Percentiles rank a stretch among this genome's conserved stretches.
These are phyloP conservation scores for Protomyces inouyei DNA, from an alignment of 1,139 yeast genomes.

Conservation along the genomic window DNA sequence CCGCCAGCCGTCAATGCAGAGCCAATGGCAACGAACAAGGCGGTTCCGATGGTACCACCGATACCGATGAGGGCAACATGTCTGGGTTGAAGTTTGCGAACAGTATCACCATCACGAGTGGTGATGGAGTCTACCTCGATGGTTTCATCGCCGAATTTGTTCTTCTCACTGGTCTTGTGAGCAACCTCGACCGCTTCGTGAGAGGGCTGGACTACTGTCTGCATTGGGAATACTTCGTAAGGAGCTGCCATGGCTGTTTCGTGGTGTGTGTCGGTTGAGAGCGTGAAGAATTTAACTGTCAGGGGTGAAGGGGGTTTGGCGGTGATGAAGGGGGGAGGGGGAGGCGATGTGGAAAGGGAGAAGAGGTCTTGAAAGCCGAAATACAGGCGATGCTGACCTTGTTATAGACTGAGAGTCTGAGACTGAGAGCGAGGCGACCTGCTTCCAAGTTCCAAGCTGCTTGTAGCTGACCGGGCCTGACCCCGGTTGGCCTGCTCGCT, in stretches of 20 bases:
- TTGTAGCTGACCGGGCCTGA: too few relatives aligned
- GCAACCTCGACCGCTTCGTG: slow-evolving; percentile 2
- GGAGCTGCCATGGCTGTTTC: neutral
- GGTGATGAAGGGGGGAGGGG: neutral
- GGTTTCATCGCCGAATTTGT: neutral
- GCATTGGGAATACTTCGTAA: neutral
- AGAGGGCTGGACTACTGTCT: neutral
- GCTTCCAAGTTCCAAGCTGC: too few relatives aligned
- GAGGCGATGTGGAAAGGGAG: neutral
- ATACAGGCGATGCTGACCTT: too few relatives aligned
- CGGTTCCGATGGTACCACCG: slow-evolving; percentile 52
- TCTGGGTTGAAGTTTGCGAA: slow-evolving; percentile 45
- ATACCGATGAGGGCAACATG: slow-evolving; percentile 51
- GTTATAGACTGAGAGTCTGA: too few relatives aligned
- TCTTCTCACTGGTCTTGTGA: neutral
- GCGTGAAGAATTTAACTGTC: too few relatives aligned
- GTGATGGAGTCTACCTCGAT: slow-evolving; percentile 14
- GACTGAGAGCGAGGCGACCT: too few relatives aligned
- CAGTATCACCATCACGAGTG: slow-evolving; percentile 28
- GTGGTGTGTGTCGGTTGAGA: neutral
- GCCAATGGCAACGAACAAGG: slow-evolving; percentile 62
- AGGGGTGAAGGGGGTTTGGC: too few relatives aligned
- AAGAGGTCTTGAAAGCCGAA: too few relatives aligned
- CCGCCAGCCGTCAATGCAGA: slow-evolving; percentile 74
- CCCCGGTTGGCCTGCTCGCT: too few relatives aligned